Conservation (phyloP, 2,329 filamentous ascomycete genomes). For the Cordyceps sp. region DNA sequence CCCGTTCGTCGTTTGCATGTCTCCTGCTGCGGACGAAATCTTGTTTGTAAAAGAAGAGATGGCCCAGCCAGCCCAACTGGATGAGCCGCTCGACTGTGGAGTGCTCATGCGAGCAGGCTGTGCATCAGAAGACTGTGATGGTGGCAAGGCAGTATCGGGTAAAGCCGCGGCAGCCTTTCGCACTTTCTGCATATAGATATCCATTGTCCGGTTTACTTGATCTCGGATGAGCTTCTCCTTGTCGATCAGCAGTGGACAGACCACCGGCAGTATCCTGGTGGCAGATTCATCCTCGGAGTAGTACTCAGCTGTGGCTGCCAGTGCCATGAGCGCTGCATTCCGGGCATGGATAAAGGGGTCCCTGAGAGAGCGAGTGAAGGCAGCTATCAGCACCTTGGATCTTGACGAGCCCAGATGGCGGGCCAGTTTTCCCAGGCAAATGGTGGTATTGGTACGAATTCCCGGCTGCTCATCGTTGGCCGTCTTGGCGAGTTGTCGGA, state of each 20-base stretch:
- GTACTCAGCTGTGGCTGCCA: slow-evolving; percentile 69
- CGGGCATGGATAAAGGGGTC: slow-evolving; percentile 92
- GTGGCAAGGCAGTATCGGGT: slow-evolving; percentile 64
- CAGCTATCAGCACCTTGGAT: slow-evolving; percentile 81
- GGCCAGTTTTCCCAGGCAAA: slow-evolving; percentile 91
- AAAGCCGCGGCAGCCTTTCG: slow-evolving; percentile 62
- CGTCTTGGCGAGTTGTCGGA: slow-evolving; percentile 84
- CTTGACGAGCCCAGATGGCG: slow-evolving; percentile 72
- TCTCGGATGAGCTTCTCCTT: slow-evolving; percentile 92
- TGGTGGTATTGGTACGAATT: slow-evolving; percentile 95
- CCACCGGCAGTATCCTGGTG: slow-evolving; percentile 60
- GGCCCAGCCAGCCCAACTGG: slow-evolving; percentile 80
- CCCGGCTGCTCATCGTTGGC: slow-evolving; percentile 96
- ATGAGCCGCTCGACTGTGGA: slow-evolving; percentile 43
- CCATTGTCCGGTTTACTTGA: slow-evolving; percentile 77
- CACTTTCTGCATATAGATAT: slow-evolving; percentile 68
- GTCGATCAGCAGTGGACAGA: slow-evolving; percentile 76
- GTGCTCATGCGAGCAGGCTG: slow-evolving; percentile 61
- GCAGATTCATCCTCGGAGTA: slow-evolving; percentile 88
- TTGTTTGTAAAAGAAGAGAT: slow-evolving; percentile 98
- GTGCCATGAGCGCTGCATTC: slow-evolving; percentile 73
- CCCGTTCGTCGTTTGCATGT: slow-evolving; percentile 52
- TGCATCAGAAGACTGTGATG: slow-evolving; percentile 35
- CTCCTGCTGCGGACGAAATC: slow-evolving; percentile 63
- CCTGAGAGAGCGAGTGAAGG: slow-evolving; percentile 73